Percentiles rank a stretch among this genome's conserved stretches.
These are phyloP conservation scores for Epichloe amarillans DNA, from an alignment of 2,329 filamentous ascomycete genomes.

Conservation along the genomic window DNA sequence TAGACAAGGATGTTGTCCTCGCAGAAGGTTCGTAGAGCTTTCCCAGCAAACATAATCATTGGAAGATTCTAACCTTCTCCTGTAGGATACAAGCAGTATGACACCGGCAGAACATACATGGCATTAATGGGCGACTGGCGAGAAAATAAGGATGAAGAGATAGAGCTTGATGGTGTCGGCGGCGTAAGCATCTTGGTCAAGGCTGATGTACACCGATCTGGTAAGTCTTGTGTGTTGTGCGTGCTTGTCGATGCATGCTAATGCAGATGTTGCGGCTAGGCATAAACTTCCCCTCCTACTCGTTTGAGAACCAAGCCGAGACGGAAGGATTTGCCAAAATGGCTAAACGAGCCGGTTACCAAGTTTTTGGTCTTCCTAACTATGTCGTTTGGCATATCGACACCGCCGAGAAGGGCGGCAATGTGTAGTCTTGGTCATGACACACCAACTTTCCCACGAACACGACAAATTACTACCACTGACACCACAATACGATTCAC, in stretches of 20 bases:
- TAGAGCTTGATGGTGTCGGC: conserved; percentile 88
- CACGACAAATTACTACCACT: neutral
- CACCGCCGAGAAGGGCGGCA: conserved; percentile 86
- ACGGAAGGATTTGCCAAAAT: conserved; percentile 98
- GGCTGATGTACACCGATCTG: conserved; percentile 89
- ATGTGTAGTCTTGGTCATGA: conserved; percentile 31
- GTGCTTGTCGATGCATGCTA: conserved; percentile 9
- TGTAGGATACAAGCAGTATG: conserved; percentile 79
- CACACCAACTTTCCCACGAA: neutral
- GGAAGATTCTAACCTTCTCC: conserved; percentile 9
- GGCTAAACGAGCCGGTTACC: conserved; percentile 90
- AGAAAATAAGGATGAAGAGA: conserved; percentile 80
- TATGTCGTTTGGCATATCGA: conserved; percentile 99
- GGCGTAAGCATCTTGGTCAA: conserved; percentile 97
- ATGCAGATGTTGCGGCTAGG: conserved; percentile 35
- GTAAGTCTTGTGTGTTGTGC: conserved; percentile 32
- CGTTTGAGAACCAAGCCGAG: conserved; percentile 97
- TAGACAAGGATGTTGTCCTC: conserved; percentile 71
- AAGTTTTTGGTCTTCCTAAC: conserved; percentile 85
- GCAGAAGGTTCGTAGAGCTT: conserved; percentile 57
- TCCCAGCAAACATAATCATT: neutral
- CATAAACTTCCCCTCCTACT: conserved; percentile 93
- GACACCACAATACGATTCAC: conserved; percentile 8
- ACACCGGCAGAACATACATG: conserved; percentile 84
- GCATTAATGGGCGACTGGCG: conserved; percentile 84